A percentile compares a stretch with the other conserved stretches of the same genome.
phyloP scores from a whole-genome alignment of 768 basidiomycete species.

The Mycena rebaudengoi region DNA sequence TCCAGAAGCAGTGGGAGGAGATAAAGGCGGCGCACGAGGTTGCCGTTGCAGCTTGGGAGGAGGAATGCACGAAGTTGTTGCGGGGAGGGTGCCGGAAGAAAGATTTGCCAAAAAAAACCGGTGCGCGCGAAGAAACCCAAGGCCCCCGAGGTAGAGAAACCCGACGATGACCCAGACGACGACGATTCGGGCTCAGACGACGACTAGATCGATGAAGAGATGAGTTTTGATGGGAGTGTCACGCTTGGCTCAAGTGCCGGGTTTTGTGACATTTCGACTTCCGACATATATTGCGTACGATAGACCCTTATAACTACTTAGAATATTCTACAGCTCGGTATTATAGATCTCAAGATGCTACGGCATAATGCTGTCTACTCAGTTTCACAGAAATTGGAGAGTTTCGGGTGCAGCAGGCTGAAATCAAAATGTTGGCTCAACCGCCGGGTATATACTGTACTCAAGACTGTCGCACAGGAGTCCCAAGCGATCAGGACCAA shows the following conservation, averaged over 20 bases:
- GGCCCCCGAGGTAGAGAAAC: background rate
- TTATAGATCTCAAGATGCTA: background rate
- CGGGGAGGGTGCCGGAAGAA: background rate
- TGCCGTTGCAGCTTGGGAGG: conserved; percentile 1
- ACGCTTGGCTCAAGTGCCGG: background rate
- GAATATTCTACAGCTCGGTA: background rate
- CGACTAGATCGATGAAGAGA: background rate
- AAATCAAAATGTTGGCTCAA: background rate
- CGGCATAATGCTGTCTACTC: background rate
- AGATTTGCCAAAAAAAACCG: conserved; percentile 6
- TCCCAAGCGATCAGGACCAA: too few relatives aligned
- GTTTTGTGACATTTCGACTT: background rate
- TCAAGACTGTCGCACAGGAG: too few relatives aligned
- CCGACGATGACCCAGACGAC: background rate
- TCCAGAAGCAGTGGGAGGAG: background rate
- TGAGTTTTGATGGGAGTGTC: background rate
- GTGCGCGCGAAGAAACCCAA: background rate
- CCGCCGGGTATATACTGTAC: conserved; percentile 9
- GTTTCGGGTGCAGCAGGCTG: background rate
- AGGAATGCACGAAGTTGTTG: background rate
- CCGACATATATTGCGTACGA: background rate
- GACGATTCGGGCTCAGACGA: background rate
- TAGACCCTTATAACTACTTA: background rate
- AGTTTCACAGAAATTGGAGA: background rate
- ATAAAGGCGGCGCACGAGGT: background rate